Conservation (phyloP, 2,329 filamentous ascomycete species). For the Chaetoscypha palmicola region DNA sequence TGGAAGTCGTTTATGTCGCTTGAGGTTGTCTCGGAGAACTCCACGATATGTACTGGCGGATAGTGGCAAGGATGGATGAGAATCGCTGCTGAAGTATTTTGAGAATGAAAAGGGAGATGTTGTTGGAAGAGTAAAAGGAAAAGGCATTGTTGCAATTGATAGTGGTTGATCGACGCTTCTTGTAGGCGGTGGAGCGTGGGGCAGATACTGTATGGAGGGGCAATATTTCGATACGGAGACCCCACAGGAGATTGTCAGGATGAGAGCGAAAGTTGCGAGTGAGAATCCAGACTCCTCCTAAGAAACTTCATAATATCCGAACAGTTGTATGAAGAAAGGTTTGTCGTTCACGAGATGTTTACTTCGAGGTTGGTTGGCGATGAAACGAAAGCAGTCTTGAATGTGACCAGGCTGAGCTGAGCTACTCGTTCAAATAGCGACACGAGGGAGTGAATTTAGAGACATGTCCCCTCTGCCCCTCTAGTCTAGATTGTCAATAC, state of each 20-base stretch:
- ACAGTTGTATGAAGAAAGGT: too few relatives aligned
- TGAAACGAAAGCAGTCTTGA: not conserved
- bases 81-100: slow-evolving; percentile 66
- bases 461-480: not conserved
- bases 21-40: slow-evolving; percentile 74
- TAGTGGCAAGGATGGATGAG: slow-evolving; percentile 83
- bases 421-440: not conserved
- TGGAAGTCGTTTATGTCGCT: slow-evolving; percentile 82
- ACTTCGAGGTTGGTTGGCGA: not conserved
- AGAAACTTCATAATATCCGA: too few relatives aligned
- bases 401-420: too few relatives aligned
- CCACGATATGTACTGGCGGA: slow-evolving; percentile 76
- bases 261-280: too few relatives aligned
- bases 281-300: too few relatives aligned
- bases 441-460: slow-evolving; percentile 4
- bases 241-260: too few relatives aligned
- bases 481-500: slow-evolving; percentile 5
- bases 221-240: too few relatives aligned
- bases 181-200: not conserved
- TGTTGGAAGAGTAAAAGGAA: slow-evolving; percentile 79
- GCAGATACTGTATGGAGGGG: not conserved
- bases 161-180: not conserved
- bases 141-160: slow-evolving; percentile 66
- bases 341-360: too few relatives aligned
- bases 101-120: slow-evolving; percentile 83